Evolutionary conservation across 2,329 filamentous ascomycete species (phyloP), one percentile per base, ranked within the genome.

Genomic region (Xylaria polymorpha): DNA sequence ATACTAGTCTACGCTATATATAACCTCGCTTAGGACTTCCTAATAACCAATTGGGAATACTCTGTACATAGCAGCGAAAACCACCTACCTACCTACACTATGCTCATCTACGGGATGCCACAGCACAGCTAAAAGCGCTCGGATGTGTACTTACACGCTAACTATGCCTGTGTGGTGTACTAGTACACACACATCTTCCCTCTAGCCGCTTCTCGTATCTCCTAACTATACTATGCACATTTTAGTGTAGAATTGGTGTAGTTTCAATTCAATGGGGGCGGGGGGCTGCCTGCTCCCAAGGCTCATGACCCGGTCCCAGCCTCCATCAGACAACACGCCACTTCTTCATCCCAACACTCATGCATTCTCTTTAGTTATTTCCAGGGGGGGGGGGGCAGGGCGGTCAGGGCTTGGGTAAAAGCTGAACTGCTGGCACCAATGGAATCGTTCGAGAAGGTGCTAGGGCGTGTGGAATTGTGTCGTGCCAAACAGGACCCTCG

Each of bases 401-500:
- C 48, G 22, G 14, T 48, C 22, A 25, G 48, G 12, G 29, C 15
- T 35, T 41, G 35, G 43, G 44, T n/a, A 20, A 53, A 22, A 51
- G 46, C 63, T 44, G 46, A 44, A 25, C 4, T 20, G 10, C 18
- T 29, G 6, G 44, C 29, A 41, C 10, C 22, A 9, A 9, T 55
- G 48, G 64, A 66, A 66, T 48, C 53, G 48, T 61, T 66, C 64
- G 29, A 66, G 64, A 66, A 66, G 63, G 15, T 25, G 10, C 25
- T 48, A 14, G 29, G 41, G 37, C 25, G 15, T 4, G n/a, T 46
- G 46, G 32, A 58, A 20, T 43, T 20, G 14, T 29, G 41, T 8
- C 32, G 32, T 39, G 50, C 37, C n/a, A 43, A 20, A 53, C 50
- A 32, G 8, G 29, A 56, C 15, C 20, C 35, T n/a, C 35, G 10